Evolutionary conservation across 768 basidiomycete genomes (phyloP).

Genomic region (Boletus eberwhitei): DNA sequence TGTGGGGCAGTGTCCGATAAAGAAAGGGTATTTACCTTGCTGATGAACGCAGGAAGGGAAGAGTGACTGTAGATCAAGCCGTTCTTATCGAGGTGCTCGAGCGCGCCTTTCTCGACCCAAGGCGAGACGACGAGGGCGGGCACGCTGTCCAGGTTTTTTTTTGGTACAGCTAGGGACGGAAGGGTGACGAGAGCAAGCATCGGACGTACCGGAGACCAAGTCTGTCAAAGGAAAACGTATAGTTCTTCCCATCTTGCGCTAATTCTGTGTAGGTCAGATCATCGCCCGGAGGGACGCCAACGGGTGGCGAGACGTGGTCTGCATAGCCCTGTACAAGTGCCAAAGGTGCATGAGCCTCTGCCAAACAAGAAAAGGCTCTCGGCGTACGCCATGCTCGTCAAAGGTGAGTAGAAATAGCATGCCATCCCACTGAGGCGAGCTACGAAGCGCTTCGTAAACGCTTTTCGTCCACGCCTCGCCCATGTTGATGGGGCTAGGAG

Average conservation of each 20-base stretch:
- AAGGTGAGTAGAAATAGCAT: conserved; percentile 23
- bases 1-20: too few relatives aligned
- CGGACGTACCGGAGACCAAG: conserved; percentile 22
- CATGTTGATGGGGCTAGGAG: conserved; percentile 24
- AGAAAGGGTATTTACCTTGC: conserved; percentile 12
- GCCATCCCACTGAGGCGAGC: conserved; percentile 23
- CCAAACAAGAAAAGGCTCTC: neutral
- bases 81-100: conserved; percentile 8
- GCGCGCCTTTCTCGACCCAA: conserved; percentile 21
- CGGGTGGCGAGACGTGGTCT: conserved; percentile 23
- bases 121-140: conserved; percentile 24
- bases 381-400: conserved; percentile 26
- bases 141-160: conserved; percentile 1
- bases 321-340: conserved; percentile 18
- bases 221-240: conserved; percentile 23
- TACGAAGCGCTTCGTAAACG: conserved; percentile 24
- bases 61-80: conserved; percentile 22
- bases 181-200: neutral
- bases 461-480: conserved; percentile 25
- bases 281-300: conserved; percentile 22
- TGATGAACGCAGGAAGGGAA: conserved; percentile 20
- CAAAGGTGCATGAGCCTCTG: neutral
- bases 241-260: conserved; percentile 15
- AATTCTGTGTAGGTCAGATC: conserved; percentile 22
- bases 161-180: neutral